These are phyloP conservation scores for Rhamnella rubrinervis DNA, from an alignment of 331 rosid genomes.

Conservation along the genomic window DNA sequence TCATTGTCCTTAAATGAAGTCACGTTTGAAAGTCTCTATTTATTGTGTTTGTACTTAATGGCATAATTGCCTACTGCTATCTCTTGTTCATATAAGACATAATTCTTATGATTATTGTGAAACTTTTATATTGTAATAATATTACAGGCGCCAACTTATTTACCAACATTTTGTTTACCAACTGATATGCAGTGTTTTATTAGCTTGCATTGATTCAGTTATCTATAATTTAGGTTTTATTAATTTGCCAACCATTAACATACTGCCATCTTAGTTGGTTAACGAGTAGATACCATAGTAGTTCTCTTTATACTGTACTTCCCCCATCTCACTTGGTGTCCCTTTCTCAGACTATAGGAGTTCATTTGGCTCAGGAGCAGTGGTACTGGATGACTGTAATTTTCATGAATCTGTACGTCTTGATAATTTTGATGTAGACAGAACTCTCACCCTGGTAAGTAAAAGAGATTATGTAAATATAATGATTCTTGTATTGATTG, in stretches of 20 bases:
- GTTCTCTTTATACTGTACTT: not conserved
- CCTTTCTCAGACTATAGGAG: constrained; percentile 55
- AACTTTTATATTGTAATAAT: not conserved
- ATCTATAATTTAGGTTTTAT: too few relatives aligned
- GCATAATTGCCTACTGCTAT: not conserved
- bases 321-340: constrained; percentile 20
- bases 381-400: constrained; percentile 85
- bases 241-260: too few relatives aligned
- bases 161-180: too few relatives aligned
- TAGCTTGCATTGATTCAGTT: too few relatives aligned
- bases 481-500: not conserved
- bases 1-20: constrained; percentile 9
- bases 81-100: not conserved
- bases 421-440: constrained; percentile 74
- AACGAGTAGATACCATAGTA: too few relatives aligned
- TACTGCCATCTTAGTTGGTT: too few relatives aligned
- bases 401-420: constrained; percentile 92
- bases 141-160: too few relatives aligned
- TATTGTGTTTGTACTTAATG: constrained; percentile 8
- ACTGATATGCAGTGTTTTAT: too few relatives aligned
- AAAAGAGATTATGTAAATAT: constrained; percentile 4
- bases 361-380: constrained; percentile 68
- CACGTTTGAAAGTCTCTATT: not conserved
- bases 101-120: constrained; percentile 13
- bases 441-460: constrained; percentile 73